Base-by-base conservation (phyloP, 1,284 basidiomycete genomes). In the Ustilago nuda region DNA sequence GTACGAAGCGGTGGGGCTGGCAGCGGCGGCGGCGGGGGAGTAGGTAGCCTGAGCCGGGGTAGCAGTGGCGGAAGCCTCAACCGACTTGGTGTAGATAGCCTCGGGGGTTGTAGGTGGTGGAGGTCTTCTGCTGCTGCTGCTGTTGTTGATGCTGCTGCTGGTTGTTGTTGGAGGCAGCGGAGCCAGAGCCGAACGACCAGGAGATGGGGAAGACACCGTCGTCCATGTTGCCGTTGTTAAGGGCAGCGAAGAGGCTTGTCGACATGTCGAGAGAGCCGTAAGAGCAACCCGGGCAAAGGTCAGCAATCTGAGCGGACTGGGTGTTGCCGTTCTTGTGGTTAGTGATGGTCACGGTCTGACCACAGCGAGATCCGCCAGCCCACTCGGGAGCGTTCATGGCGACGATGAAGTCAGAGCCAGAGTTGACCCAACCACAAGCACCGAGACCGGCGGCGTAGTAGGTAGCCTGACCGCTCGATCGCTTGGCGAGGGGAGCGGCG, bases 241-340 rank as follows among this genome's bases (percentile, higher is more conserved):
- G 78, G 35, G 66, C 72, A 45, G 74, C 66, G 88, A 97, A 97
- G 50, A 97, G 89, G 58, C 91, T 89, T 12, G 86, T 84, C 30
- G 92, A 92, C 70, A 95, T 88, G 88, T 97, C 94, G 64, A 97
- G 89, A 48, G 89, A 92, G 41, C 89, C 91, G 50, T 86, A 89
- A 2, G 90, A 90, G 84, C 93, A 94, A 35, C 89, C 90, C 61
- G 89, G 89, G 85, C 92, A 94, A 90, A 75, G 88, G 85, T 94
- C 93, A 80, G 88, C 88, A 75, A 94, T 90, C 8, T 86, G 87
- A 2, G 92, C 93, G 17, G 84, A 78, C 11, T 90, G 87, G 3
- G 89, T 89, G 85, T 90, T 91, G 74, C 92, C 92, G 39, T 88
- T 81, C 61, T 74, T 51, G 45, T 64, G 87, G 84, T 89, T 90